phyloP scores from a whole-genome alignment of 2,329 filamentous ascomycete species.

The Verticillium albo-atrum region DNA sequence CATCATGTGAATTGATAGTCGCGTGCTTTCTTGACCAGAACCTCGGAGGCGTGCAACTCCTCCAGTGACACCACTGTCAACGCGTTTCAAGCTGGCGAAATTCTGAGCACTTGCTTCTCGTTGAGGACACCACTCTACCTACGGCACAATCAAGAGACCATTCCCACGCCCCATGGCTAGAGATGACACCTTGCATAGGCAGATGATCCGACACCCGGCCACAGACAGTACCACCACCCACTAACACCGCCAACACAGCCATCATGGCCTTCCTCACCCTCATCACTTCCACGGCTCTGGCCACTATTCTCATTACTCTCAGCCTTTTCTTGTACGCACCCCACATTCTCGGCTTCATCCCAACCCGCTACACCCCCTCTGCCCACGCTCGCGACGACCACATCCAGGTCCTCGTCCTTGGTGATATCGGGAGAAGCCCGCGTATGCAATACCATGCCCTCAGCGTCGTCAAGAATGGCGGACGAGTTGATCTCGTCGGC shows the following conservation, averaged over 20 bases:
- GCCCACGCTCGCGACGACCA: conserved; percentile 28
- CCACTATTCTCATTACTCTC: background rate
- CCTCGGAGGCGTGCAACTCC: background rate
- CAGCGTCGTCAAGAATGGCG: conserved; percentile 80
- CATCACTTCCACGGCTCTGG: background rate
- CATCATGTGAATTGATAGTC: background rate
- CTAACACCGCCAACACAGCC: background rate
- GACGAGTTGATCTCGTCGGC: conserved; percentile 78
- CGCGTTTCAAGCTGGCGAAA: background rate
- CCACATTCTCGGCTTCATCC: background rate
- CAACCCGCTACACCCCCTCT: background rate
- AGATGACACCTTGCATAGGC: background rate
- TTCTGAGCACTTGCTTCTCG: background rate
- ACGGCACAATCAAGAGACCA: background rate
- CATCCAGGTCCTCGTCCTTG: conserved; percentile 83
- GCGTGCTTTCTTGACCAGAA: background rate
- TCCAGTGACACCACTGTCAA: background rate
- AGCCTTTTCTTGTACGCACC: background rate
- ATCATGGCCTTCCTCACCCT: background rate
- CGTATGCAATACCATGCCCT: conserved; percentile 98
- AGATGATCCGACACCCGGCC: background rate
- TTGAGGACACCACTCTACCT: background rate
- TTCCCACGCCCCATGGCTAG: background rate
- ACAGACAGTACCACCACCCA: background rate
- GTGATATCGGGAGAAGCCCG: conserved; percentile 91